These are phyloP conservation scores for Trichocladium antarcticum DNA, from an alignment of 495 filamentous ascomycete genomes.

Conservation along the genomic window DNA sequence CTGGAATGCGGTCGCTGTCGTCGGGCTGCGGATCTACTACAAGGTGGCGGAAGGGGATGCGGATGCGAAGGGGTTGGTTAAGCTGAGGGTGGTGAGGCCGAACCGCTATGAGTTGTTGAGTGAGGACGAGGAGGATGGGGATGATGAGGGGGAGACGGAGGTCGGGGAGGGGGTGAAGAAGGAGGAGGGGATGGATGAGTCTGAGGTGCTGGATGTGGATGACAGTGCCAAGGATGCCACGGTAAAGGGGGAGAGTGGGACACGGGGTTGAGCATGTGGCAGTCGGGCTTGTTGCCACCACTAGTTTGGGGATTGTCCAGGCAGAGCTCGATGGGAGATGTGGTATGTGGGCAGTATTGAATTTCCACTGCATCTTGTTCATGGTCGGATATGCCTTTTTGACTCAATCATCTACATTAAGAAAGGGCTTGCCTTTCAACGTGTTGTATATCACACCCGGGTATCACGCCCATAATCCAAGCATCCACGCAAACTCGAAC, in stretches of 20 bases:
- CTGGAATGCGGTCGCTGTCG: constrained; percentile 79
- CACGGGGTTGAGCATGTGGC: too few species aligned
- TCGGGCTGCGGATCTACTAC: constrained; percentile 66
- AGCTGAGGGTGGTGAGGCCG: constrained; percentile 31
- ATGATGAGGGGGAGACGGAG: constrained; percentile 7
- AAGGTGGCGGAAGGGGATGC: constrained; percentile 43
- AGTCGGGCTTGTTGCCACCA: too few species aligned
- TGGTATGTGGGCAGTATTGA: too few species aligned
- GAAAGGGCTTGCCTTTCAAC: too few species aligned
- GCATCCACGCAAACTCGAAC: too few species aligned
- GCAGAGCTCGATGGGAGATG: too few species aligned
- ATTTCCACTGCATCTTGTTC: too few species aligned
- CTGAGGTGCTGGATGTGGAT: constrained; percentile 37
- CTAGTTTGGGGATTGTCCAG: too few species aligned
- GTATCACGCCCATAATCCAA: too few species aligned
- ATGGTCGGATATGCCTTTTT: too few species aligned
- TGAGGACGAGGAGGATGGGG: constrained; percentile 15
- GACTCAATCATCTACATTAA: too few species aligned
- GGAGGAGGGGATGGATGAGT: constrained; percentile 20
- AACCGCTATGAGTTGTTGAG: constrained; percentile 23
- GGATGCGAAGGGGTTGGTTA: constrained; percentile 38
- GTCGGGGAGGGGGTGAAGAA: constrained; percentile 6
- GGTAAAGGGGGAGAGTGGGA: constrained; percentile 17
- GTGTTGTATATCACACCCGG: too few species aligned
- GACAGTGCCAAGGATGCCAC: constrained; percentile 40